Conservation (phyloP, 1,284 basidiomycete species). For the Heliocybe sulcata region DNA sequence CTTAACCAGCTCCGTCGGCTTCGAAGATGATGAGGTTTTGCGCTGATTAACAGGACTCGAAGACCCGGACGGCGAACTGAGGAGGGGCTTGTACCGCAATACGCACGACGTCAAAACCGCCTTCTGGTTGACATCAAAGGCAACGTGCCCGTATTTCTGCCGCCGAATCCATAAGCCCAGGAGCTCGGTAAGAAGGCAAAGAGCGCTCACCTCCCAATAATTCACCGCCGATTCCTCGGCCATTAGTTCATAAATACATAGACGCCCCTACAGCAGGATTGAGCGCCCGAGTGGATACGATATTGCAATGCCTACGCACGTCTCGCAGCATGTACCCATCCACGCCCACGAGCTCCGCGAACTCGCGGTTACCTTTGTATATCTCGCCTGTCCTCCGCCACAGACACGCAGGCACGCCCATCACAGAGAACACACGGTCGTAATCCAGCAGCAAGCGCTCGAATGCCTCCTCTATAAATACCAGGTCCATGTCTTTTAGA, state of each 20-base stretch:
- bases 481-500: conserved; percentile 91
- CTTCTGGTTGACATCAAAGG: conserved; percentile 84
- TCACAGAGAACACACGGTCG: conserved; percentile 90
- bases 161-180: neutral
- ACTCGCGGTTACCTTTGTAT: conserved; percentile 96
- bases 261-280: conserved; percentile 50
- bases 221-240: conserved; percentile 94
- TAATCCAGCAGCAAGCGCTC: conserved; percentile 94
- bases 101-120: conserved; percentile 93
- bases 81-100: conserved; percentile 67
- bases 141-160: conserved; percentile 91
- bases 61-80: conserved; percentile 24
- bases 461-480: conserved; percentile 97
- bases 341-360: conserved; percentile 81
- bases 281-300: conserved; percentile 16
- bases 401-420: conserved; percentile 94
- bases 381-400: conserved; percentile 98
- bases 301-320: conserved; percentile 34
- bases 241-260: conserved; percentile 98
- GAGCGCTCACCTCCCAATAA: conserved; percentile 82
- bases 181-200: neutral
- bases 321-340: conserved; percentile 79
- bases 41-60: conserved; percentile 16
- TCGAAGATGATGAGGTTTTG: conserved; percentile 13
- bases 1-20: conserved; percentile 22